Evolutionary conservation across 139 green algal species (phyloP).

Genomic region (Edaphochlamys debaryana): DNA sequence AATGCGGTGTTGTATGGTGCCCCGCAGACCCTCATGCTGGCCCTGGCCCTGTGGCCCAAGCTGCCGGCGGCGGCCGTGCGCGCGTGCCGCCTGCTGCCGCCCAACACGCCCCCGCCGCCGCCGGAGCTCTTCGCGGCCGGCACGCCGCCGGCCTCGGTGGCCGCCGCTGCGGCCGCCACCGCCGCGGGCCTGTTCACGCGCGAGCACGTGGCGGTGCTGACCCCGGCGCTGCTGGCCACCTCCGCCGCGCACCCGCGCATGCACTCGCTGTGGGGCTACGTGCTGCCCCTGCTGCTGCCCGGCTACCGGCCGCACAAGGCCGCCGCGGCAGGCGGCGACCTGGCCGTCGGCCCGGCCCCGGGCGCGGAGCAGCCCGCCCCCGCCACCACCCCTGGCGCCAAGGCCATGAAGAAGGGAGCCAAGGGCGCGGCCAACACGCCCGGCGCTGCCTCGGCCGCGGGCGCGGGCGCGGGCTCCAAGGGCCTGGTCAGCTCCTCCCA

Average conservation of each 20-base stretch:
- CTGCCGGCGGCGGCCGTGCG: conserved; percentile 54
- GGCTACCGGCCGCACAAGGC: conserved; percentile 49
- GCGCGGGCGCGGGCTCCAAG: background rate
- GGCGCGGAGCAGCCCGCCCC: background rate
- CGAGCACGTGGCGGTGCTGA: conserved; percentile 47
- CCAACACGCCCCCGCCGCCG: conserved; percentile 42
- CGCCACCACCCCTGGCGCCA: background rate
- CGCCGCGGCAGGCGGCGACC: background rate
- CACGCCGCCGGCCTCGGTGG: conserved; percentile 8
- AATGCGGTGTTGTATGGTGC: background rate
- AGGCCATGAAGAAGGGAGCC: conserved; percentile 1
- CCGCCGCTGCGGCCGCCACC: conserved; percentile 37
- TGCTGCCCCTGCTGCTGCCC: conserved; percentile 79
- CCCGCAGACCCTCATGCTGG: conserved; percentile 71
- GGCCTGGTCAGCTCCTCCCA: background rate
- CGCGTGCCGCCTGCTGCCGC: conserved; percentile 63
- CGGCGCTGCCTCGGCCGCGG: background rate
- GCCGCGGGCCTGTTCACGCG: conserved; percentile 62
- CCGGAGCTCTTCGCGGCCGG: conserved; percentile 33
- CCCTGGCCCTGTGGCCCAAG: conserved; percentile 73
- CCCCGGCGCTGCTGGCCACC: conserved; percentile 57
- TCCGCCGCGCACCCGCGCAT: conserved; percentile 67
- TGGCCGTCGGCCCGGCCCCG: background rate
- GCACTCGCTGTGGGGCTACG: conserved; percentile 73
- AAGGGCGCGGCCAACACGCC: conserved; percentile 4